Evolutionary conservation across 2,329 filamentous ascomycete genomes (phyloP), one percentile per base, ranked within the genome.

Genomic region (Xylariaceae sp.): DNA sequence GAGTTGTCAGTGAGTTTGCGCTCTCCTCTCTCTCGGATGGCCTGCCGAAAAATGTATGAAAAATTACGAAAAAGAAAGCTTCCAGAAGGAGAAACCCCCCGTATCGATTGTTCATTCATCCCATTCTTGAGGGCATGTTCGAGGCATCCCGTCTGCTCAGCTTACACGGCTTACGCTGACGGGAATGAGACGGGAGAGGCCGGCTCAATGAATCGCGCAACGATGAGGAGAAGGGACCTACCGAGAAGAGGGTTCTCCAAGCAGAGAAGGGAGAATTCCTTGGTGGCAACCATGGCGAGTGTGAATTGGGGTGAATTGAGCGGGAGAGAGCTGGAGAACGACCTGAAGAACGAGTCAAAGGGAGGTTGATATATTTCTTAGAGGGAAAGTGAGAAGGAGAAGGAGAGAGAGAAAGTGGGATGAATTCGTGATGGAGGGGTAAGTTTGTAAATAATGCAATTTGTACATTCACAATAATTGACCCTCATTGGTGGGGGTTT

Each of bases 211-310:
- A 68, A 58, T 11, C 18, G 48, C 15, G 18, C 23, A 15, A 9
- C 8, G 63, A 50, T 45, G 8, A 45, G 42, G 9, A 45, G 11
- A 42, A 42, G 37, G 13, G 60, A 77, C 82, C 68, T 79, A 92
- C 89, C 93, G 71, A 99, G 89, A 70, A 99, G 87, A 76, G 94
- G 94, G 78, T 99, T 99, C 88, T 97, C 94, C 71, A 99, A 80
- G 78, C 89, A 94, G 73, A 97, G 83, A 71, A 99, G 88, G 76
- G 90, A 82, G 80, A 88, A 97, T 77, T 92, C 88, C 78, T 92
- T 88, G 69, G 77, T 73, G 68, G 87, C 76, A 73, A 89, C 82
- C 90, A 96, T 96, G 65, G 72, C 79, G 71, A 64, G 70, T 17
- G 56, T 56, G 55, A 37, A 54, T 65, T 42, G 7, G 49, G 37